Evolutionary conservation across 2,329 filamentous ascomycete species (phyloP), one percentile per base, ranked within the genome.

Genomic region (Stagonosporopsis tanaceti): DNA sequence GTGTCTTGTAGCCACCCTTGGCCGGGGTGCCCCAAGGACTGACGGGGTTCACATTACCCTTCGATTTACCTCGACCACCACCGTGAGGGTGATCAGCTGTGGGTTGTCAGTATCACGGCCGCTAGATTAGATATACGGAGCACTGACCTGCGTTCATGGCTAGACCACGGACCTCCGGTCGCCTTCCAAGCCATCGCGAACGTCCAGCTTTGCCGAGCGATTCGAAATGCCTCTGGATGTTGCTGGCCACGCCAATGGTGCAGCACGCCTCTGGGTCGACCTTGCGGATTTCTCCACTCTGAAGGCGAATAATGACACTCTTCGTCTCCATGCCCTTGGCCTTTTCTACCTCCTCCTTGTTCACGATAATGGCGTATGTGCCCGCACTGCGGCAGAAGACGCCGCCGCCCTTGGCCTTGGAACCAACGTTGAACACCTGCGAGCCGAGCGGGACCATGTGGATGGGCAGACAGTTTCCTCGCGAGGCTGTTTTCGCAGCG

Each of bases 21-120:
- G 91, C 86, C 74, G 92, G 94, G 75, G 88, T 89, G 76, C 96
- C 95, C 95, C 96, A 99, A 57, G 95, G 95, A 80, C 92, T 97
- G 69, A 95, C 92, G 32, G 96, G 95, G 75, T 96, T 85, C 60
- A 93, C 88, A 76, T 97, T 97, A 87, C 95, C 93, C 91, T 99
- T 99, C 56, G 93, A 97, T 82, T 99, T 99, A 82, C 95, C 95
- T 84, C 96, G 88, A 79, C 95, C 95, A 90, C 95, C 95, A 86
- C 95, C 95, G 78, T 99, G 95, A 73, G 95, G 95, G 84, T 99
- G 95, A 74, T 99, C 95, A 70, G 88, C 91, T 87, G 70, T 41
- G 60, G 47, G 28, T 42, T 41, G 65, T 69, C 60, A 66, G 64
- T 50, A 32, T 42, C 38, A 17, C 15, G 9, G 17, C 5, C 20